Evolutionary conservation across 176 grass and related monocot genomes (phyloP), one percentile per base, ranked within the genome.

Genomic region (Phoenix dactylifera): DNA sequence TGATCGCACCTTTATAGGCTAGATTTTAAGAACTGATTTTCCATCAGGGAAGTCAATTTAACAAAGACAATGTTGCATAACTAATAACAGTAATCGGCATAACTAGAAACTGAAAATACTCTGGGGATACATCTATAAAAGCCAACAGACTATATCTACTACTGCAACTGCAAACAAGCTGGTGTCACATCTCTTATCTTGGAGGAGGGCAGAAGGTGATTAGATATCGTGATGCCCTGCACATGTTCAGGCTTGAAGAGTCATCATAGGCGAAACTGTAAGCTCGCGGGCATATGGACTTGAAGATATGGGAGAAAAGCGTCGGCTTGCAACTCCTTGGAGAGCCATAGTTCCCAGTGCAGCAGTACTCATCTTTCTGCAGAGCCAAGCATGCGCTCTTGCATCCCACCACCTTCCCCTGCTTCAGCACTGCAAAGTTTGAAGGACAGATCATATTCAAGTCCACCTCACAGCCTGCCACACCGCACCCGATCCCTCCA

Each of bases 201-300:
- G 63, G 44, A 10, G 86, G 75, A 1, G 92, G 92, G 78, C 92
- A 90, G 71, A 97, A 97, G 26, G 92, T 96, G 52, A 90, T 90
- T 29, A 96, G 79, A 57, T 96, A 96, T 15, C 87, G 53, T 1
- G 22, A 78, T 16, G 92, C 92, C 80, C 72, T 90, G 75, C 92
- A 96, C 12, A 74, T 78, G 73, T 96, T 87, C 26, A 90, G 76
- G 19, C 86, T 88, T 2, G 74, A 72, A 4, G 78, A 50, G 54
- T 90, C 86, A 49, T 96, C 92, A 61, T 80, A 88, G 14, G 92
- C 83, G 55, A 87, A 96, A 67, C 86, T 96, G 68, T 96, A 96
- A 0, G 92, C 92, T 50, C 62, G 68, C 4, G 91, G 91, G 61
- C 92, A 96, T 20, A 96, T 82, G 16, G 87, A 78, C 83, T 96